Evolutionary conservation across 2,329 filamentous ascomycete genomes (phyloP).

Genomic region (Ascocoryne sarcoides): DNA sequence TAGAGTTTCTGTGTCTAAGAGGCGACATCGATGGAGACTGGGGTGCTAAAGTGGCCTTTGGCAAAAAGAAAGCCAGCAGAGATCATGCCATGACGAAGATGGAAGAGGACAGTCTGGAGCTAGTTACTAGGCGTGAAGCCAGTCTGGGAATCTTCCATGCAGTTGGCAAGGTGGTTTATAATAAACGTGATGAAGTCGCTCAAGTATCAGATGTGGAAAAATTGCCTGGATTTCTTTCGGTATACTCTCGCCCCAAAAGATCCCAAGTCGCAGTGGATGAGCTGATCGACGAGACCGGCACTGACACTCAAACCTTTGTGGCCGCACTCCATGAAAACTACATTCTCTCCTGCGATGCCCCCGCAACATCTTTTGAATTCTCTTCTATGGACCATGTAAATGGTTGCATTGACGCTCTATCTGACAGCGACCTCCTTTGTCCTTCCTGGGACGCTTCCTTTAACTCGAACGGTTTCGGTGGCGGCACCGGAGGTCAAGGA

Average conservation of each 20-base stretch:
- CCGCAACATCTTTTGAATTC: slow-evolving; percentile 39
- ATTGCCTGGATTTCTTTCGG: slow-evolving; percentile 50
- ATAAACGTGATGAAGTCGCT: slow-evolving; percentile 64
- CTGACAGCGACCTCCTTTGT: slow-evolving; percentile 77
- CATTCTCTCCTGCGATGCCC: slow-evolving; percentile 65
- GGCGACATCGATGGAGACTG: slow-evolving; percentile 66
- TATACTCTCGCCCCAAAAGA: slow-evolving; percentile 48
- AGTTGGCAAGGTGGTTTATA: slow-evolving; percentile 92
- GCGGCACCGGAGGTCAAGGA: slow-evolving; percentile 40
- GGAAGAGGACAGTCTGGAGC: slow-evolving; percentile 69
- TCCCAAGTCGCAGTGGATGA: slow-evolving; percentile 62
- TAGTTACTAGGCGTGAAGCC: slow-evolving; percentile 79
- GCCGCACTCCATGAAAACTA: slow-evolving; percentile 93
- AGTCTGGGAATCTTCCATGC: slow-evolving; percentile 94
- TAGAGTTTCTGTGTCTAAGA: slow-evolving; percentile 86
- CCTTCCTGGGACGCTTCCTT: slow-evolving; percentile 64
- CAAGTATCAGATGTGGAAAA: slow-evolving; percentile 40
- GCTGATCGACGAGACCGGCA: slow-evolving; percentile 88
- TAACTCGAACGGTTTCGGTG: slow-evolving; percentile 45
- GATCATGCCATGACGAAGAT: slow-evolving; percentile 60
- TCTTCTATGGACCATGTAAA: slow-evolving; percentile 71
- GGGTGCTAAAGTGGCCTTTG: slow-evolving; percentile 63
- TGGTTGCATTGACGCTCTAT: slow-evolving; percentile 78
- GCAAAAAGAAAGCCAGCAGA: slow-evolving; percentile 55
- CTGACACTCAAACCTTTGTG: slow-evolving; percentile 83